Evolutionary conservation across 768 basidiomycete genomes (phyloP).

Genomic region (Panaeolus papilionaceus): DNA sequence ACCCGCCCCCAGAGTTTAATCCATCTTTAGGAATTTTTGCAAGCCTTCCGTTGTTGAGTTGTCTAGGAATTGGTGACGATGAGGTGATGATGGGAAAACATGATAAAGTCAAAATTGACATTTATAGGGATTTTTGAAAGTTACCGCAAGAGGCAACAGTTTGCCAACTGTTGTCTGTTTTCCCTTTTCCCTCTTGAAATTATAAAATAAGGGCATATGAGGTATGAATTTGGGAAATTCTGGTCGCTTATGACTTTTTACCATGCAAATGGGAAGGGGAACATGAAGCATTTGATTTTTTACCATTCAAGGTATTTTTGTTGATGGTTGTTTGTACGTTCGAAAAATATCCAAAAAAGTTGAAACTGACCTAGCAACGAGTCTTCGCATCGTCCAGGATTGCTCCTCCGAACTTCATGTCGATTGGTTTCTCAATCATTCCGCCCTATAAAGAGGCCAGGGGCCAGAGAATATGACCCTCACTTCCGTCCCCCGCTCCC

Average conservation of each 20-base stretch:
- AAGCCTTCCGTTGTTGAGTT: not conserved
- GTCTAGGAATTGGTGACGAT: not conserved
- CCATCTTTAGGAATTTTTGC: conserved; percentile 1
- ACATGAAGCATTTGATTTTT: not conserved
- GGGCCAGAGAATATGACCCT: not conserved
- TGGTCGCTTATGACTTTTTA: not conserved
- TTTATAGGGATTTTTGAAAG: not conserved
- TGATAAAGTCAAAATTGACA: not conserved
- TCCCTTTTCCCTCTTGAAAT: not conserved
- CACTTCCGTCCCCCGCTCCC: not conserved
- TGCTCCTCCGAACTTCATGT: conserved; percentile 7
- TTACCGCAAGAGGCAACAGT: not conserved
- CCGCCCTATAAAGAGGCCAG: conserved; percentile 3
- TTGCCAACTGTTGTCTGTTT: not conserved
- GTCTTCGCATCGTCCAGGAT: not conserved
- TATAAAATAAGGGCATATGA: not conserved
- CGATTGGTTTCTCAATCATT: conserved; percentile 2
- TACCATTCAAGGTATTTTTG: not conserved
- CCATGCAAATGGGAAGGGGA: not conserved
- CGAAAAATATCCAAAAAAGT: conserved; percentile 11
- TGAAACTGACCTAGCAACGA: not conserved
- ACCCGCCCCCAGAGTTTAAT: not conserved
- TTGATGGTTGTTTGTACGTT: not conserved
- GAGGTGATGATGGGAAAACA: not conserved
- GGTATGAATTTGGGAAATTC: too few species aligned